phyloP scores from a whole-genome alignment of 805 yeast species.

The Pichia paraexigua region DNA sequence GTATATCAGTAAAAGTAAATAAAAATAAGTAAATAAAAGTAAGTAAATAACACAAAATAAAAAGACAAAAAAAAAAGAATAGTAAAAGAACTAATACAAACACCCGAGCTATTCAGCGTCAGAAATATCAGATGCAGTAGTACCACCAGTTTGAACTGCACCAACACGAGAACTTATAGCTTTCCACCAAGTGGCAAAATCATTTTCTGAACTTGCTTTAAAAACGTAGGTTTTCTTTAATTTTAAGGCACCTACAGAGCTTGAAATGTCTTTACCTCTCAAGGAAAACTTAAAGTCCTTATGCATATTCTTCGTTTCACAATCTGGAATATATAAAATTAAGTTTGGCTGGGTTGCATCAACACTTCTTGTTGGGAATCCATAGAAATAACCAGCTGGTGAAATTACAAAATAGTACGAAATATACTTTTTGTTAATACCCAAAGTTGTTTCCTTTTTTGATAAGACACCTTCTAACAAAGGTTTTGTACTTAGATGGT shows the following conservation, averaged over 20 bases:
- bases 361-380: constrained; percentile 37
- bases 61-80: too few relatives aligned
- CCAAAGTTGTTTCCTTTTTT: constrained; percentile 37
- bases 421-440: constrained; percentile 30
- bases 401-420: constrained; percentile 42
- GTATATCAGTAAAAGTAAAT: too few relatives aligned
- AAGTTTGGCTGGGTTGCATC: constrained; percentile 39
- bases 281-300: constrained; percentile 32
- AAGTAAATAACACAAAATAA: too few relatives aligned
- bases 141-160: background rate
- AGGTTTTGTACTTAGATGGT: constrained; percentile 35
- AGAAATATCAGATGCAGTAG: background rate
- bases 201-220: constrained; percentile 37
- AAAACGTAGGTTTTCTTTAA: constrained; percentile 29
- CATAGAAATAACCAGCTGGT: constrained; percentile 36
- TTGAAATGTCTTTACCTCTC: constrained; percentile 28
- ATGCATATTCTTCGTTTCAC: constrained; percentile 24
- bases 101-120: background rate
- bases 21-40: too few relatives aligned
- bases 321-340: constrained; percentile 40
- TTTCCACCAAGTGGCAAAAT: constrained; percentile 39
- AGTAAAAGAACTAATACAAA: background rate
- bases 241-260: constrained; percentile 27
- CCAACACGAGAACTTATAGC: constrained; percentile 29
- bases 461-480: constrained; percentile 39